These are phyloP conservation scores for Pythium grandisporangium DNA, from an alignment of 352 stramenopile genomes.

Conservation along the genomic window DNA sequence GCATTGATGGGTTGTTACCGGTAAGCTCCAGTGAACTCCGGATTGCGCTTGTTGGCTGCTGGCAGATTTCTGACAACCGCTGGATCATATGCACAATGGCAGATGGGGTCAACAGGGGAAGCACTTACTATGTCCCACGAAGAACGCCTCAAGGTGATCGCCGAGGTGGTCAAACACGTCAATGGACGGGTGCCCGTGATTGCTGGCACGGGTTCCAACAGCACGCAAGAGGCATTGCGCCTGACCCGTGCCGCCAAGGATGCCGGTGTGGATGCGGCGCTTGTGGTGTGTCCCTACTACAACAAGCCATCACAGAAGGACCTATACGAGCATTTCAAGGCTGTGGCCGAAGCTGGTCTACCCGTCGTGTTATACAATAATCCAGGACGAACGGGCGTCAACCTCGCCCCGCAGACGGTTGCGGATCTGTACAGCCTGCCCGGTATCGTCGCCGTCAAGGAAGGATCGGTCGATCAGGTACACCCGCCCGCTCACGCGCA, in stretches of 20 bases:
- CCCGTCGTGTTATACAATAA: conserved; percentile 98
- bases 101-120: conserved; percentile 97
- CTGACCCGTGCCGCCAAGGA: conserved; percentile 87
- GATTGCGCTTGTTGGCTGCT: too few relatives aligned
- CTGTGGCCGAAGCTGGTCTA: conserved; percentile 76
- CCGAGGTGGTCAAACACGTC: conserved; percentile 77
- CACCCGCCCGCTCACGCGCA: background rate
- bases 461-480: conserved; percentile 87
- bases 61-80: too few relatives aligned
- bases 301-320: conserved; percentile 97
- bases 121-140: conserved; percentile 91
- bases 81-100: conserved; percentile 1
- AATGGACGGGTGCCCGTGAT: conserved; percentile 89
- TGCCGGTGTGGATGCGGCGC: conserved; percentile 88
- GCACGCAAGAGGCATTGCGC: conserved; percentile 78
- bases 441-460: conserved; percentile 97
- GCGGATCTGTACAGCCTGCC: conserved; percentile 88
- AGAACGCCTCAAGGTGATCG: conserved; percentile 93
- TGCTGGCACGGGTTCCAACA: conserved; percentile 94
- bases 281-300: conserved; percentile 98
- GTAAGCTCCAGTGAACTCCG: too few relatives aligned
- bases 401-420: conserved; percentile 93
- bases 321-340: conserved; percentile 93
- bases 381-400: conserved; percentile 92
- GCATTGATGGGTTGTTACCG: conserved; percentile 95